A percentile compares a stretch with the other conserved stretches of the same genome.
Conservation (phyloP, 805 yeast species). For the Tetrapisispora taiwanensis region DNA sequence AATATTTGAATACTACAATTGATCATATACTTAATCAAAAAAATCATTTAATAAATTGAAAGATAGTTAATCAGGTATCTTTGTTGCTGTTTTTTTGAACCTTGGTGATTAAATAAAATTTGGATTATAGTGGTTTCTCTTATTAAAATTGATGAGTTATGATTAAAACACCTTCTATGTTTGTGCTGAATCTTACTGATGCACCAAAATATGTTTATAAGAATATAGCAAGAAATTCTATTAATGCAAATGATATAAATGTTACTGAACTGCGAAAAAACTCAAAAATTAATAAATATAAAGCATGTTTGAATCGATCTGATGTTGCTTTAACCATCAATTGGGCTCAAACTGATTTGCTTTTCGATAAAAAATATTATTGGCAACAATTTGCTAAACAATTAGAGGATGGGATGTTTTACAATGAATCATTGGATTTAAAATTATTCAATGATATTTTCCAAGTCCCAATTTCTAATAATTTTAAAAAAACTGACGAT, state of each 20-base stretch:
- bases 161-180: not conserved
- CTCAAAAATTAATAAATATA: not conserved
- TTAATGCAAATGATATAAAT: not conserved
- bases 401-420: not conserved
- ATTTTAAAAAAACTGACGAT: not conserved
- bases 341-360: slow-evolving; percentile 1
- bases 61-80: too few species aligned
- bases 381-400: slow-evolving; percentile 7
- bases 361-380: slow-evolving; percentile 1
- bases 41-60: too few species aligned
- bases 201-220: slow-evolving; percentile 2
- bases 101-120: too few species aligned
- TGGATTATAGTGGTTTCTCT: too few species aligned
- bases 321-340: slow-evolving; percentile 1
- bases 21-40: too few species aligned
- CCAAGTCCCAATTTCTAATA: not conserved
- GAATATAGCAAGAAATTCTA: not conserved
- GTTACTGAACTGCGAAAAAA: not conserved
- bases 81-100: too few species aligned
- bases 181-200: not conserved
- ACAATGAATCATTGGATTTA: not conserved
- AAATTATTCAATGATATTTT: not conserved
- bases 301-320: not conserved
- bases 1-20: too few species aligned
- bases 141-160: not conserved